Percentiles rank a stretch among this genome's conserved stretches.
These are phyloP conservation scores for Pueraria montana DNA, from an alignment of 306 rosid genomes.

Conservation along the genomic window DNA sequence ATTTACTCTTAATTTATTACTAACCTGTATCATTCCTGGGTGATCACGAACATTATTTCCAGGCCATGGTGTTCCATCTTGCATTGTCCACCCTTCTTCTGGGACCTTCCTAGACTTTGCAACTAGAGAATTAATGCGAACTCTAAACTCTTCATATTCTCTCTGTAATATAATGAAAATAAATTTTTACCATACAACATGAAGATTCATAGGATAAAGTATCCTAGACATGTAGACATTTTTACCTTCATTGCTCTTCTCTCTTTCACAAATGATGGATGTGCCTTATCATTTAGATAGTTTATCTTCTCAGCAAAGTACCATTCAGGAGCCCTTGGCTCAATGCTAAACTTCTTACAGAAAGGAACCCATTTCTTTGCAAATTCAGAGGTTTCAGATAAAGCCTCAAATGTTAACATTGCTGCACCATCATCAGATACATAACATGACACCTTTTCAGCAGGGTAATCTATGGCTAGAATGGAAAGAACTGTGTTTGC, in stretches of 20 bases:
- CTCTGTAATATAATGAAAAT: constrained; percentile 55
- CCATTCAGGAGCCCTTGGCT: constrained; percentile 82
- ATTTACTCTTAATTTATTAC: background rate
- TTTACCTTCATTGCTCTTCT: constrained; percentile 84
- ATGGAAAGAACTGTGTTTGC: constrained; percentile 81
- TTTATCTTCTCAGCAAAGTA: constrained; percentile 71
- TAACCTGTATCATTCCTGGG: constrained; percentile 83
- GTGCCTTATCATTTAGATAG: constrained; percentile 66
- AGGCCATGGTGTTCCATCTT: constrained; percentile 83
- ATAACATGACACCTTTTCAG: constrained; percentile 75
- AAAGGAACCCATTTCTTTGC: constrained; percentile 84
- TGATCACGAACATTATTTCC: constrained; percentile 71
- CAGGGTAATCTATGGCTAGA: constrained; percentile 76
- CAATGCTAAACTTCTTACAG: constrained; percentile 72
- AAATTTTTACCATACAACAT: background rate
- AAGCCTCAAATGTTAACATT: constrained; percentile 72
- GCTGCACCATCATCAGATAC: constrained; percentile 83
- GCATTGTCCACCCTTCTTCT: constrained; percentile 86
- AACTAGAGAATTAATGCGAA: constrained; percentile 70
- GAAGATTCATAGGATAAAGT: background rate
- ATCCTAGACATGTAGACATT: constrained; percentile 16
- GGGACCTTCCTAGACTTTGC: constrained; percentile 76
- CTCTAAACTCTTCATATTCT: constrained; percentile 81
- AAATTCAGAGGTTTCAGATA: constrained; percentile 78
- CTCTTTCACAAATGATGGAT: constrained; percentile 70